Base-by-base conservation (phyloP, 2,329 filamentous ascomycete genomes). In the Fusarium falciforme region DNA sequence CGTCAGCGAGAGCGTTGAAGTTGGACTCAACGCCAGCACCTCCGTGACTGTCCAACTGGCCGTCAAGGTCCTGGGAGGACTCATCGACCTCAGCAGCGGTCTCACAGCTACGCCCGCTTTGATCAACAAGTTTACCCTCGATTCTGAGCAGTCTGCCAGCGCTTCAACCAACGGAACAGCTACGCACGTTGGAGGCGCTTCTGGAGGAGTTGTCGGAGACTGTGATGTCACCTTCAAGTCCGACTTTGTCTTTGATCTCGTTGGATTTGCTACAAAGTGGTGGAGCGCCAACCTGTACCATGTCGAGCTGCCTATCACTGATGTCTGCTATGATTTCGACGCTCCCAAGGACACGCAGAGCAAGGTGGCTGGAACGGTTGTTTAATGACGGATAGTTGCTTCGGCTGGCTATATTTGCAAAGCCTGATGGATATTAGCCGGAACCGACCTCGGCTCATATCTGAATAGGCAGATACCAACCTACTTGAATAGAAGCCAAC, bases 51-150 rank as follows among this genome's bases (percentile, higher is more conserved):
- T 87, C 77, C 66, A 87, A 74, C 63, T 84, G 68, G 67, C 79
- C 55, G 66, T 84, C 75, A 73, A 82, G 68, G 71, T 84, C 68
- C 72, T 86, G 61, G 70, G 82, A 22, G 55, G 71, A 10, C 64
- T 82, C 8, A 72, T 83, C 57, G 80, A 84, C 68, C 77, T 84
- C 35, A 83, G 80, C 20, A 79, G 80, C n/a, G 84, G 84, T 10
- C 61, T 85, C 36, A 82, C 81, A 1, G 82, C 82, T 3, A 77
- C 75, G 7, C 82, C 83, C 6, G 80, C 79, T 29, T 80, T 85
- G 68, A 73, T 79, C 52, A 85, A 84, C 73, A 77, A 78, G 16
- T 81, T 85, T 68, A 74, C 72, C 12, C 74, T 82, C 5, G 72
- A 74, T 36, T 77, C 77, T 0, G 70, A 74, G 47, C 79, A 81